Percentiles rank a stretch among this genome's conserved stretches.
Evolutionary conservation across 352 stramenopile genomes (phyloP).

Genomic region (Achlya hypogyna): DNA sequence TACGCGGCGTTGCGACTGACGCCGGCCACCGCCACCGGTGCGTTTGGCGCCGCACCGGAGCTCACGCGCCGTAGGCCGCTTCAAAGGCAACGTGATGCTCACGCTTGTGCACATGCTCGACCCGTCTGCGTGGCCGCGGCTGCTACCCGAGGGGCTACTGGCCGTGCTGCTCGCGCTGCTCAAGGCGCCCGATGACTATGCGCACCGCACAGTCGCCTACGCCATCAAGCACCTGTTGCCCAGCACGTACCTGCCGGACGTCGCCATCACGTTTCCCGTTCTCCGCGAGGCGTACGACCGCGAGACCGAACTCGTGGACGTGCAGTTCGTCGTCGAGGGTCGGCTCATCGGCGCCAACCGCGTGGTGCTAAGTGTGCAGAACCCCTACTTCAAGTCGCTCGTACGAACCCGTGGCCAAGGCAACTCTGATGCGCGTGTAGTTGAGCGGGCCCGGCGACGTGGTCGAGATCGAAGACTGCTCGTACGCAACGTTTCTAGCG

Average conservation of each 20-base stretch:
- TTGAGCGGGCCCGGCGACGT: slow-evolving; percentile 61
- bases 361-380: slow-evolving; percentile 83
- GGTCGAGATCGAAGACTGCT: slow-evolving; percentile 85
- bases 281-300: slow-evolving; percentile 16
- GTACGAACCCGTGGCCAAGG: slow-evolving; percentile 30
- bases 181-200: slow-evolving; percentile 61
- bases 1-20: slow-evolving; percentile 73
- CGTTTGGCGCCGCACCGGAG: background rate
- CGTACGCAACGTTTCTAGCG: slow-evolving; percentile 80
- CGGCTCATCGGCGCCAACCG: slow-evolving; percentile 84
- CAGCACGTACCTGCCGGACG: slow-evolving; percentile 51
- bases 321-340: slow-evolving; percentile 82
- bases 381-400: slow-evolving; percentile 89
- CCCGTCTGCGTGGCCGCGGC: slow-evolving; percentile 46
- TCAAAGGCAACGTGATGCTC: slow-evolving; percentile 77
- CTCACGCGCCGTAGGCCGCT: slow-evolving; percentile 35
- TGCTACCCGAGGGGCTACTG: slow-evolving; percentile 70
- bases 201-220: slow-evolving; percentile 67
- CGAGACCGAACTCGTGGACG: slow-evolving; percentile 59
- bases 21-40: slow-evolving; percentile 65
- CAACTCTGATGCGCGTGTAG: slow-evolving; percentile 28
- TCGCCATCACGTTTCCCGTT: slow-evolving; percentile 65
- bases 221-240: slow-evolving; percentile 83
- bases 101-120: slow-evolving; percentile 89
- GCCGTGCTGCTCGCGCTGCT: slow-evolving; percentile 76